phyloP scores from a whole-genome alignment of 2,329 filamentous ascomycete genomes.

The Verticillium nubilum region DNA sequence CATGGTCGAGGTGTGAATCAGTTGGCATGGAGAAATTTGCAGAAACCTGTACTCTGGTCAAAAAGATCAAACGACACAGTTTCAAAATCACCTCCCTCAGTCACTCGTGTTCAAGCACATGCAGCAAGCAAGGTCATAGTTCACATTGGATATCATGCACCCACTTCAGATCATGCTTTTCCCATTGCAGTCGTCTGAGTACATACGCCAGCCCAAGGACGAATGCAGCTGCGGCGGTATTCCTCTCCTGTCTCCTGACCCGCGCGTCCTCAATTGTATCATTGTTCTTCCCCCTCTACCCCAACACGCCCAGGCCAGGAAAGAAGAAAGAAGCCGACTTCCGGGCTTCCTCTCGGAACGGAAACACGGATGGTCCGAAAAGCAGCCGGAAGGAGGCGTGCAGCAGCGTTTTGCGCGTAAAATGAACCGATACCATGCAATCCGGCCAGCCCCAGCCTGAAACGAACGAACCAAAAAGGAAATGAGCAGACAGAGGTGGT shows the following conservation, averaged over 20 bases:
- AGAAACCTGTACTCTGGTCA: not conserved
- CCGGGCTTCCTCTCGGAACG: not conserved
- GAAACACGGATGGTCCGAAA: not conserved
- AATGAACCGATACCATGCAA: slow-evolving; percentile 5
- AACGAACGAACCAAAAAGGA: slow-evolving; percentile 1
- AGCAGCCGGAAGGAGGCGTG: not conserved
- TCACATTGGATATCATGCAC: not conserved
- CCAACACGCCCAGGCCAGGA: not conserved
- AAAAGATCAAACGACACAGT: too few relatives aligned
- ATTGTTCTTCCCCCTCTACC: not conserved
- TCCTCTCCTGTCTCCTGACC: not conserved
- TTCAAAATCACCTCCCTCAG: not conserved
- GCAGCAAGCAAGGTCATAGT: not conserved
- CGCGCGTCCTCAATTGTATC: not conserved
- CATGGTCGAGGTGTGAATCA: not conserved
- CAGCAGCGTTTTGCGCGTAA: slow-evolving; percentile 1
- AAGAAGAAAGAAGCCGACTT: not conserved
- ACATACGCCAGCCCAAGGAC: slow-evolving; percentile 4
- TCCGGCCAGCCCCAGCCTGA: slow-evolving; percentile 2
- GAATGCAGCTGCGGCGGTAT: slow-evolving; percentile 1
- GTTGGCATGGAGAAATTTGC: not conserved
- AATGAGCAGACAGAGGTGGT: not conserved
- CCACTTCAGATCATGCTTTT: slow-evolving; percentile 3
- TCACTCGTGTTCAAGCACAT: not conserved
- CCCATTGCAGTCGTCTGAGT: slow-evolving; percentile 5